Evolutionary conservation across 2,329 filamentous ascomycete genomes (phyloP), one percentile per base, ranked within the genome.

Genomic region (Aspergillus cejpii): DNA sequence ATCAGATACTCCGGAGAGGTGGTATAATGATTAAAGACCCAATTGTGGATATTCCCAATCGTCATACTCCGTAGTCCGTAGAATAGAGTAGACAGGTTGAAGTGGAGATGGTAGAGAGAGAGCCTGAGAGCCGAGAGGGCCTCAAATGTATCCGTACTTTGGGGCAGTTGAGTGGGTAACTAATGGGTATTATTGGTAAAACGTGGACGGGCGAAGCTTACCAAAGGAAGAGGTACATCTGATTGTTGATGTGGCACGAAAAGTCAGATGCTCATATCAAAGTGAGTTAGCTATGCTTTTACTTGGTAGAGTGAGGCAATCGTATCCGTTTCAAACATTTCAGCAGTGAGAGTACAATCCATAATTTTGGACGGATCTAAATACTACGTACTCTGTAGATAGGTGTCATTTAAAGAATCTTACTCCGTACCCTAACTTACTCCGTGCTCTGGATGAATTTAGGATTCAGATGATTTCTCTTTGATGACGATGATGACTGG

Each of bases 101-200:
- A 55, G 60, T 64, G 61, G 59, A 61, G 58, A 61, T 56, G 52
- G 44, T 41, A 58, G 54, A 52, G 49, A 48, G 40, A 39, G 48
- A 43, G 45, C 51, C 40, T 41, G 44, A 45, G 33, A 45, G 45
- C 43, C 29, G n/a, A 33, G 38, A 40, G 28, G 27, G 23, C 17
- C 12, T 21, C 26, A 15, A 6, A 26, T 33, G 33, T 41, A 17
- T n/a, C n/a, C n/a, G n/a, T n/a, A 41, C 28, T 41, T 41, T 24
- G 33, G 23, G 23, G 23, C 20, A 24, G 26, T 15, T 44, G 48
- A 52, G 52, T 47, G 44, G 43, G 46, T 53, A 53, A 10, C 42
- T 46, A 52, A 51, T 47, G 44, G 43, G 46, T 53, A 53, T 26
- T 39, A 28, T 39, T 39, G 23, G 37, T 28, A 54, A 47, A 55